Conservation (phyloP, 2,329 filamentous ascomycete species). For the Ampelomyces quisqualis region DNA sequence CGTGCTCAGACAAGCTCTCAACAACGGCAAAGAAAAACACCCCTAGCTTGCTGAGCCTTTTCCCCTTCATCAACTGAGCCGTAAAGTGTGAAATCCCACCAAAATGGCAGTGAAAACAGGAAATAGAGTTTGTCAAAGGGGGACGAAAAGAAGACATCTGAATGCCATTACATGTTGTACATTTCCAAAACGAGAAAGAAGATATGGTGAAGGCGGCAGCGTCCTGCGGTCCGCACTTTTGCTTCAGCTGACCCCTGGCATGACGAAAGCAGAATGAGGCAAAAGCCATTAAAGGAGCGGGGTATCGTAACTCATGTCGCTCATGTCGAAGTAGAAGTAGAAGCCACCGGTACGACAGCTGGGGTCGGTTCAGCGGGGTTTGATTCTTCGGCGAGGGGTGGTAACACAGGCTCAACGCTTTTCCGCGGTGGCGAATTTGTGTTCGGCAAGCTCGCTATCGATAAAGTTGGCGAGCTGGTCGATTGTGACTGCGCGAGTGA, state of each 20-base stretch:
- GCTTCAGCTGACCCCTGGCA: background rate
- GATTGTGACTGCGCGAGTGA: slow-evolving; percentile 26
- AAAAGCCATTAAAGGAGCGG: slow-evolving; percentile 21
- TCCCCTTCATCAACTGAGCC: slow-evolving; percentile 9
- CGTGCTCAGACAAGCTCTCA: background rate
- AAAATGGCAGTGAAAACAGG: slow-evolving; percentile 9
- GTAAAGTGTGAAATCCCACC: slow-evolving; percentile 7
- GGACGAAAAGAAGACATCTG: slow-evolving; percentile 11
- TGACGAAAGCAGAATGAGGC: background rate
- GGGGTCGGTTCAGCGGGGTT: slow-evolving; percentile 15
- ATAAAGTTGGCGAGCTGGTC: slow-evolving; percentile 37
- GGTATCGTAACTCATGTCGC: slow-evolving; percentile 29
- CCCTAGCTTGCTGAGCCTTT: slow-evolving; percentile 1
- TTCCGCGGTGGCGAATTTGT: slow-evolving; percentile 32
- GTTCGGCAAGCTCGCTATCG: slow-evolving; percentile 33
- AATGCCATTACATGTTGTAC: slow-evolving; percentile 41
- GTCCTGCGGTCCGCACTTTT: slow-evolving; percentile 20
- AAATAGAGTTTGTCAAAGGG: too few relatives aligned
- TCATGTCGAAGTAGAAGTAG: slow-evolving; percentile 27
- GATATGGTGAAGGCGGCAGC: slow-evolving; percentile 15
- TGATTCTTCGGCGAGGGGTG: slow-evolving; percentile 31
- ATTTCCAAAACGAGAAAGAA: slow-evolving; percentile 21
- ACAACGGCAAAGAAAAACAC: background rate
- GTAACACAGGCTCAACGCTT: slow-evolving; percentile 26
- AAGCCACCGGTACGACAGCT: slow-evolving; percentile 10